phyloP scores from a whole-genome alignment of 345 rosid genomes.

The Eucalyptus urophylla region DNA sequence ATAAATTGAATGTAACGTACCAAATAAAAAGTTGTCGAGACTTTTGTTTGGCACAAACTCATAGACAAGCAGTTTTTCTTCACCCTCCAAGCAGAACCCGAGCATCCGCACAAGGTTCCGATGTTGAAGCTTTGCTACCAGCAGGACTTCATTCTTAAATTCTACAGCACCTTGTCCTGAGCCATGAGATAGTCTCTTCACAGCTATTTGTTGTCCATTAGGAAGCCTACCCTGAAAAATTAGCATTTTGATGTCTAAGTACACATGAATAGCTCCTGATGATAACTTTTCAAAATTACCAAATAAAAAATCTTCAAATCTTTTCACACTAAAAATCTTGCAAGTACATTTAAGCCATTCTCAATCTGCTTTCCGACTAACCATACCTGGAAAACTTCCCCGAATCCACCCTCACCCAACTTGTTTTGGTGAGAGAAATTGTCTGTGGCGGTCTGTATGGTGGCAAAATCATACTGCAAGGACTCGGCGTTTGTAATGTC shows the following conservation, averaged over 20 bases:
- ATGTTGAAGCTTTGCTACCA: conserved; percentile 27
- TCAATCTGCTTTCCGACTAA: not conserved
- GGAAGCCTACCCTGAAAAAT: too few relatives aligned
- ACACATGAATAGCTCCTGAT: too few relatives aligned
- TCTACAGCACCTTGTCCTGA: conserved; percentile 19
- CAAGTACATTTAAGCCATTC: too few relatives aligned
- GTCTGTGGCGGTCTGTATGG: conserved; percentile 18
- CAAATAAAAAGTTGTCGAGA: not conserved
- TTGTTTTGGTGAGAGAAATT: conserved; percentile 21
- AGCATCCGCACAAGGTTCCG: conserved; percentile 16
- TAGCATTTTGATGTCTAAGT: too few relatives aligned
- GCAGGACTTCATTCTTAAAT: conserved; percentile 17
- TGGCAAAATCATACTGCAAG: not conserved
- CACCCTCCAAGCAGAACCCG: conserved; percentile 12
- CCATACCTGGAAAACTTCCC: conserved; percentile 36
- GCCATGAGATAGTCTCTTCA: conserved; percentile 12
- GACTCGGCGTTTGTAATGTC: not conserved
- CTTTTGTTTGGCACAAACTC: conserved; percentile 21
- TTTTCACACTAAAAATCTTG: too few relatives aligned
- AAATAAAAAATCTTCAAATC: too few relatives aligned
- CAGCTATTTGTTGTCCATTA: not conserved
- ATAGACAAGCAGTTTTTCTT: conserved; percentile 15
- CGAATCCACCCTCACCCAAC: conserved; percentile 48
- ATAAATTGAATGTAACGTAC: too few relatives aligned
- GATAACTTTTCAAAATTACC: too few relatives aligned